Evolutionary conservation across 768 basidiomycete genomes (phyloP), one percentile per base, ranked within the genome.

Genomic region (Tubosaeta sp.): DNA sequence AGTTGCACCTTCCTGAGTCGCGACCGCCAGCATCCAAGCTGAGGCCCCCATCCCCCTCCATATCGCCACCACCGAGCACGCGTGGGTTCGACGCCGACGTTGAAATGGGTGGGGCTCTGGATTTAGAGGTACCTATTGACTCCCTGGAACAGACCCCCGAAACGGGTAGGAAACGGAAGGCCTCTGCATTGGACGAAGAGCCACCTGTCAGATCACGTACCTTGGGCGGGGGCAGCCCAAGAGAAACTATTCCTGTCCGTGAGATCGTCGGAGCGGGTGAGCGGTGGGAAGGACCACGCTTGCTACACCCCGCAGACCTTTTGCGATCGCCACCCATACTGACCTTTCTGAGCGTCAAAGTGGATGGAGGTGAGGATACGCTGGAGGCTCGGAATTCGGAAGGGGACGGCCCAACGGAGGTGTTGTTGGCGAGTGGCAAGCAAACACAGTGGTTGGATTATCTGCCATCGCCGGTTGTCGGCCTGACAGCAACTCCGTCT

Each of bases 381-480:
- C 69, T 97, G 35, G 93, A 97, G 66, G 90, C 74, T 3, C 74
- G 81, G 46, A 97, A 99, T 73, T 76, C 83, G 7, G 87, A 86
- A 54, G 77, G 79, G 38, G 78, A 74, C 46, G 79, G 78, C n/a
- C 74, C 77, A 5, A 78, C 80, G 16, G 91, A 93, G 61, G 76
- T 97, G 14, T 71, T 79, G 6, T 83, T 83, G 53, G 71, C 80
- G 49, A 79, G 73, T 61, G 77, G 79, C 32, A 84, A 83, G 71
- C 80, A 85, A 53, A 86, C 83, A 11, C 83, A 88, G 49, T 98
- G 95, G 93, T 69, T 95, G 41, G 95, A 97, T 68, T 98, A 89
- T 69, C 62, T 95, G 8, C 83, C 88, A 1, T 81, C 80, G 2
- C 84, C 87, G 25, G 83, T 82, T n/a, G 65, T 95, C 14, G 72